A percentile compares a stretch with the other conserved stretches of the same genome.
phyloP scores from a whole-genome alignment of 192 early-diverging fungal species.

The Podila epicladia region DNA sequence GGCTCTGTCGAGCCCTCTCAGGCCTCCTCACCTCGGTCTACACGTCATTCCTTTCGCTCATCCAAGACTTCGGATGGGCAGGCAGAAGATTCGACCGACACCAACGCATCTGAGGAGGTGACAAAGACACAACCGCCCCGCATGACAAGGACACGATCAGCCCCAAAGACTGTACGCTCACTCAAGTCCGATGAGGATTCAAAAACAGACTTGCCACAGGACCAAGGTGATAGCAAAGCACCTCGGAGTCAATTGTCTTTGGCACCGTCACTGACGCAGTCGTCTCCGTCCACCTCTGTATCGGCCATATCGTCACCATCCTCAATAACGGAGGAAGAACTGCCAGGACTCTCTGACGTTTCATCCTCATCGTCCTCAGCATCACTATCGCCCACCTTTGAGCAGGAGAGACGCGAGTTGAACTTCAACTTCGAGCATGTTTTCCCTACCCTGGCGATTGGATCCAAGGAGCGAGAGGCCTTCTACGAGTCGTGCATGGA shows the following conservation, averaged over 20 bases:
- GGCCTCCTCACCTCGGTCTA: slow-evolving; percentile 35
- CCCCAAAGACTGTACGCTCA: slow-evolving; percentile 25
- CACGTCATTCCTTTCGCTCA: slow-evolving; percentile 37
- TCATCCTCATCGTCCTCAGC: background rate
- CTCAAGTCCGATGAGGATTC: background rate
- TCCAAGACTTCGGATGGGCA: slow-evolving; percentile 1
- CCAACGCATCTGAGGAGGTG: slow-evolving; percentile 8
- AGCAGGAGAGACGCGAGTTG: slow-evolving; percentile 26
- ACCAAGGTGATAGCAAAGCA: background rate
- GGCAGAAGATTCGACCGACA: slow-evolving; percentile 4
- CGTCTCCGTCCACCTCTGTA: slow-evolving; percentile 13
- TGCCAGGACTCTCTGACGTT: background rate
- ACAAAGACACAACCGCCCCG: slow-evolving; percentile 19
- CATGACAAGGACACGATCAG: slow-evolving; percentile 37
- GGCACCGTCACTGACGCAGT: slow-evolving; percentile 1
- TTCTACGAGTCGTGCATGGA: slow-evolving; percentile 49
- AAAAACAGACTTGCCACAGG: background rate
- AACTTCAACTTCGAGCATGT: slow-evolving; percentile 28
- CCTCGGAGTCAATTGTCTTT: slow-evolving; percentile 13
- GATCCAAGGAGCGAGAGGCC: slow-evolving; percentile 49
- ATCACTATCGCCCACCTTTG: slow-evolving; percentile 12
- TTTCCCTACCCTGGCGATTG: slow-evolving; percentile 37
- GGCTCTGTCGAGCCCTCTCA: slow-evolving; percentile 27
- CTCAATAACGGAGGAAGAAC: slow-evolving; percentile 27
- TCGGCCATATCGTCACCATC: slow-evolving; percentile 30